Percentiles rank a stretch among this genome's conserved stretches.
phyloP scores from a whole-genome alignment of 1,139 yeast genomes.

The Kazachstania sp. region DNA sequence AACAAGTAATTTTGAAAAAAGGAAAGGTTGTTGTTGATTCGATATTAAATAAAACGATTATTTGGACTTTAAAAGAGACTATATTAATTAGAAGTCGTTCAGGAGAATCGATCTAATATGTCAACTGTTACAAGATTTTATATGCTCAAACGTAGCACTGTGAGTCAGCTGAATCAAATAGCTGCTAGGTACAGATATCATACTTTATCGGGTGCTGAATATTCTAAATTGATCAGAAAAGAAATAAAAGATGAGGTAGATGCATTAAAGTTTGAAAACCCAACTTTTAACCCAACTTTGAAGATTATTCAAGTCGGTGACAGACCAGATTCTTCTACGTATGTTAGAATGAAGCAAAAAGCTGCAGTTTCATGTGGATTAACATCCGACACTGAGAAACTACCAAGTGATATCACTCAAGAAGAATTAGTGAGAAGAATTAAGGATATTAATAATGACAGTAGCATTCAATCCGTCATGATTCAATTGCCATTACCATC shows the following conservation, averaged over 20 bases:
- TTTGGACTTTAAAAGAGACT: too few relatives aligned
- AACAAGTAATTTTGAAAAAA: too few relatives aligned
- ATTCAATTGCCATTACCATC: constrained; percentile 68
- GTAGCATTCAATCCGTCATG: constrained; percentile 58
- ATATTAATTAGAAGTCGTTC: too few relatives aligned
- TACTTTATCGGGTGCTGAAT: constrained; percentile 34
- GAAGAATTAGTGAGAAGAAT: constrained; percentile 49
- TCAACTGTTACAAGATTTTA: background rate
- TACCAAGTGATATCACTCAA: constrained; percentile 50
- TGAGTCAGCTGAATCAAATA: background rate
- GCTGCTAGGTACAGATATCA: constrained; percentile 22
- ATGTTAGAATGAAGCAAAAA: constrained; percentile 65
- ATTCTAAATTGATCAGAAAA: constrained; percentile 32
- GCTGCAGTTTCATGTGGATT: constrained; percentile 66
- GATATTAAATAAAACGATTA: too few relatives aligned
- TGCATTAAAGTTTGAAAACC: constrained; percentile 39
- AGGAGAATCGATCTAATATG: background rate
- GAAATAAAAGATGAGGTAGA: constrained; percentile 42
- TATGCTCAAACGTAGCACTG: background rate
- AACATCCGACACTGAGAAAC: constrained; percentile 47
- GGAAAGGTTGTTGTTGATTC: too few relatives aligned
- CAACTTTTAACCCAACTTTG: constrained; percentile 52
- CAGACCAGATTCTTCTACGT: constrained; percentile 70
- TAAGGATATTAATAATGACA: constrained; percentile 50
- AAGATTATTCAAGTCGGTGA: constrained; percentile 69